A percentile compares a stretch with the other conserved stretches of the same genome.
phyloP scores from a whole-genome alignment of 1,284 basidiomycete species.

The Fomes fomentarius region DNA sequence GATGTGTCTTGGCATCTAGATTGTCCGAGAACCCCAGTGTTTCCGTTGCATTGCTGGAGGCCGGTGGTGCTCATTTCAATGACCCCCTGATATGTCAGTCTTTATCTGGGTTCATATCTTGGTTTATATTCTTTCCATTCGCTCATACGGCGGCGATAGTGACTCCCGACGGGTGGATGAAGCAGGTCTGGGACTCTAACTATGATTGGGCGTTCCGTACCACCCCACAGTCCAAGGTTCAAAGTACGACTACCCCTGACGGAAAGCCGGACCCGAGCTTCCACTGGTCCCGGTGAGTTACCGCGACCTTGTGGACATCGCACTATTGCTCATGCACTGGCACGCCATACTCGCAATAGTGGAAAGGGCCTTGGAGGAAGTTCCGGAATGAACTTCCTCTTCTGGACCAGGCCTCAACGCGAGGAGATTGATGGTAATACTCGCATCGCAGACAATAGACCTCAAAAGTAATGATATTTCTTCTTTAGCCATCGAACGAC shows the following conservation, averaged over 20 bases:
- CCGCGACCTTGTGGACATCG: neutral
- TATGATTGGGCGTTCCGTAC: constrained; percentile 24
- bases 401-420: constrained; percentile 18
- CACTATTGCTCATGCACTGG: neutral
- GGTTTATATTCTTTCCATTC: neutral
- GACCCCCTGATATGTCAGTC: constrained; percentile 20
- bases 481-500: too few species aligned
- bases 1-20: constrained; percentile 16
- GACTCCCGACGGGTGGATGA: constrained; percentile 13
- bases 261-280: constrained; percentile 11
- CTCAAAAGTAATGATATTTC: too few species aligned
- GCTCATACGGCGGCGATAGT: constrained; percentile 2
- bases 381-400: constrained; percentile 18
- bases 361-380: constrained; percentile 26
- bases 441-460: neutral
- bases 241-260: neutral
- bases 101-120: neutral
- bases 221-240: constrained; percentile 10
- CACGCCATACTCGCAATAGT: constrained; percentile 10
- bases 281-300: constrained; percentile 4
- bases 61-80: constrained; percentile 20
- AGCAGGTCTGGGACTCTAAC: constrained; percentile 16
- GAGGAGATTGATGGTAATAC: constrained; percentile 20
- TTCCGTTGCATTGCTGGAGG: constrained; percentile 22
- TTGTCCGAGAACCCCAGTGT: constrained; percentile 18